These are phyloP conservation scores for Rhododendron henanense DNA, from an alignment of 148 eudicot species.

Conservation along the genomic window DNA sequence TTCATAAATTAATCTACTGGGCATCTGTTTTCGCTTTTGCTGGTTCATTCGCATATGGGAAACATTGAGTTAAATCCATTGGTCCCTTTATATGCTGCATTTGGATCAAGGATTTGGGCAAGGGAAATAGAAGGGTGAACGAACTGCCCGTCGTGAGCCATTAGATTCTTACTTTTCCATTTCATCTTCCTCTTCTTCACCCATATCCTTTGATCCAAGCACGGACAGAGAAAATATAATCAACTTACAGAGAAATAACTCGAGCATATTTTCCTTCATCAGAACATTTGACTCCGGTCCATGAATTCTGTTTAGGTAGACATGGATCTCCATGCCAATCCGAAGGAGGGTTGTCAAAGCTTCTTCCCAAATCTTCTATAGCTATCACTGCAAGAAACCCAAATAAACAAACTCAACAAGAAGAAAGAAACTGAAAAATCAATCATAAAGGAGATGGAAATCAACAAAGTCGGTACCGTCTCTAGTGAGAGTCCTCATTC, in stretches of 20 bases:
- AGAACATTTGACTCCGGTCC: constrained; percentile 71
- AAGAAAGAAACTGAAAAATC: background rate
- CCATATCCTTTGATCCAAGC: background rate
- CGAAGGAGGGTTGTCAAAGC: constrained; percentile 42
- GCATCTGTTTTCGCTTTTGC: background rate
- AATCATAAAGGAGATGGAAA: background rate
- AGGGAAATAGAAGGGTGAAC: background rate
- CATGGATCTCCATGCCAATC: constrained; percentile 98
- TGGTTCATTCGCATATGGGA: background rate
- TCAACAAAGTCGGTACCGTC: constrained; percentile 48
- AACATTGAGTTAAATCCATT: background rate
- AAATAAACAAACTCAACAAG: background rate
- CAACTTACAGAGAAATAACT: constrained; percentile 63
- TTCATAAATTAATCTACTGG: background rate
- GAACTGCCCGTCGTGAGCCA: background rate
- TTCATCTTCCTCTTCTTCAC: background rate
- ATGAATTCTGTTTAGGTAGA: constrained; percentile 53
- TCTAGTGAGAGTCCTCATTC: constrained; percentile 42
- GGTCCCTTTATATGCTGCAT: background rate
- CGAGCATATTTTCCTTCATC: constrained; percentile 24
- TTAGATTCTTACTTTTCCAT: background rate
- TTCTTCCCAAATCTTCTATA: constrained; percentile 42
- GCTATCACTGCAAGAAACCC: constrained; percentile 39
- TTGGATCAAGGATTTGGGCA: background rate
- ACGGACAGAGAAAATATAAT: background rate